Evolutionary conservation across 352 stramenopile species (phyloP).

Genomic region (Phytophthora cactorum): DNA sequence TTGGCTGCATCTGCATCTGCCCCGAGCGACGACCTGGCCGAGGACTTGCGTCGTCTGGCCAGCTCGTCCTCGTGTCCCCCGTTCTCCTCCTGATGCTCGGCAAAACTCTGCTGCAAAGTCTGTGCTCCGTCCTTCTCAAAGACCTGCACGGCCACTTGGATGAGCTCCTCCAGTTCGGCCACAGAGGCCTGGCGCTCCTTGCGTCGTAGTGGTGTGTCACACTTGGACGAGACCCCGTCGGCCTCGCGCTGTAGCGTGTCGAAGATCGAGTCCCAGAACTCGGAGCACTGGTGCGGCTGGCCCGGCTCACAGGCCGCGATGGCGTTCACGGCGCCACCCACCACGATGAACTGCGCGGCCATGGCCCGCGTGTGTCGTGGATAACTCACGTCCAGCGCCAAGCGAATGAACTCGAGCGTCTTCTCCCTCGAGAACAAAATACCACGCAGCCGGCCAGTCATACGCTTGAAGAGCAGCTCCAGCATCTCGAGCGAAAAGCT

Average conservation of each 20-base stretch:
- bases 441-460: slow-evolving; percentile 76
- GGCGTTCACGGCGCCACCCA: slow-evolving; percentile 65
- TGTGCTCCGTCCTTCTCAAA: slow-evolving; percentile 75
- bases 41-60: slow-evolving; percentile 33
- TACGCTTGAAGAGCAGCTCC: slow-evolving; percentile 87
- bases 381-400: slow-evolving; percentile 62
- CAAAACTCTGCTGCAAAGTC: slow-evolving; percentile 72
- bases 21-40: slow-evolving; percentile 38
- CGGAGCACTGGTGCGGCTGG: slow-evolving; percentile 58
- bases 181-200: slow-evolving; percentile 56
- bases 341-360: slow-evolving; percentile 79
- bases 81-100: slow-evolving; percentile 47
- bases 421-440: slow-evolving; percentile 79
- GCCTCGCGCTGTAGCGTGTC: slow-evolving; percentile 68
- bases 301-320: slow-evolving; percentile 50
- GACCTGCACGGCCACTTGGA: slow-evolving; percentile 76
- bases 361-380: slow-evolving; percentile 73
- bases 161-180: slow-evolving; percentile 76
- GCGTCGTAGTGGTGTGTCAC: slow-evolving; percentile 42
- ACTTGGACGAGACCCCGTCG: slow-evolving; percentile 46
- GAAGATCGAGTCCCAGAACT: slow-evolving; percentile 81
- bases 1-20: slow-evolving; percentile 20
- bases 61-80: neutral
- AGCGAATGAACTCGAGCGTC: slow-evolving; percentile 73
- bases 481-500: slow-evolving; percentile 87